These are phyloP conservation scores for Phytopythium montanum DNA, from an alignment of 352 stramenopile species.

Conservation along the genomic window DNA sequence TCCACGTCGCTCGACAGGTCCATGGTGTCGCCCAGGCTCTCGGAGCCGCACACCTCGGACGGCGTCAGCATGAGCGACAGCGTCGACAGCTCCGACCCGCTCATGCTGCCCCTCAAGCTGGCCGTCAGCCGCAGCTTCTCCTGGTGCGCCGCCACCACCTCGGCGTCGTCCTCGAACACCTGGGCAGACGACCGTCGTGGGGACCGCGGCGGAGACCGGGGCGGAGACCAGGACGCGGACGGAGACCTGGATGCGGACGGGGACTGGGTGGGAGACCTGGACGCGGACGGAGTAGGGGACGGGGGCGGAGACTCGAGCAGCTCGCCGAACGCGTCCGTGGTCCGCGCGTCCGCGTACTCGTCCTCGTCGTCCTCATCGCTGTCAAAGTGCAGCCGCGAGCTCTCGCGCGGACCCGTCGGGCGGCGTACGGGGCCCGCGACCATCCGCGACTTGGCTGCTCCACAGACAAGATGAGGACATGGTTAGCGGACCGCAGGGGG, in stretches of 20 bases:
- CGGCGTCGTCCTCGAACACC: constrained; percentile 11
- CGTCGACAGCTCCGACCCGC: constrained; percentile 12
- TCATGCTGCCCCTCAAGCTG: constrained; percentile 1
- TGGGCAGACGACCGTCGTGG: not conserved
- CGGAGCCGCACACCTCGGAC: not conserved
- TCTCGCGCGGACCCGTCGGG: constrained; percentile 27
- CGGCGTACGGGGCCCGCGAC: constrained; percentile 14
- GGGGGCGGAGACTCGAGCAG: no score
- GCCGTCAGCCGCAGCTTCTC: constrained; percentile 4
- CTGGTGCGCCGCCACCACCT: constrained; percentile 2
- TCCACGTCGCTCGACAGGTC: constrained; percentile 26
- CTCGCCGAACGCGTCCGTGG: no score
- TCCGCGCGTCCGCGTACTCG: not conserved
- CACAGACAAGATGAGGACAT: not conserved
- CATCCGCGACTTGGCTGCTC: constrained; percentile 25
- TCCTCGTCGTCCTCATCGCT: constrained; percentile 14
- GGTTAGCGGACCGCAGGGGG: no score
- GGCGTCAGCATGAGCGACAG: constrained; percentile 10
- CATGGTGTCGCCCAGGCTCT: not conserved
- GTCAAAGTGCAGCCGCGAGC: constrained; percentile 32
- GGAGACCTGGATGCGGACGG: no score
- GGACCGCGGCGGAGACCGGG: no score
- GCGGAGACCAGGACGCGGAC: no score
- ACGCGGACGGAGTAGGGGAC: no score
- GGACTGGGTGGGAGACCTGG: no score